Conservation (phyloP, 257 asterid genomes). For the Capsicum rhomboideum region DNA sequence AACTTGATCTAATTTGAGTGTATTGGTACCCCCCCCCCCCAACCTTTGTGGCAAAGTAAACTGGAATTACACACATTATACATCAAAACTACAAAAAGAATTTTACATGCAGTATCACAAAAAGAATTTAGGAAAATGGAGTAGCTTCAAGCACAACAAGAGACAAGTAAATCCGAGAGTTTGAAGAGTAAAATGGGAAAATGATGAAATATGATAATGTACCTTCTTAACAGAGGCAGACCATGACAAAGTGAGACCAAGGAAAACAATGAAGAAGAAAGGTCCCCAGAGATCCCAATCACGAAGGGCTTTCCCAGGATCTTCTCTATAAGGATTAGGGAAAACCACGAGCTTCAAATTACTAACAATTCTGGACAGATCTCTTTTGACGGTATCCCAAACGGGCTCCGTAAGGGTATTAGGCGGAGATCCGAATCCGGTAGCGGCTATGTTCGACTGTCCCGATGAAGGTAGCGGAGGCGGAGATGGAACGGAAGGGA, state of each 20-base stretch:
- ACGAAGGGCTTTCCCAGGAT: conserved; percentile 92
- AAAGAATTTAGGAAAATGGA: not conserved
- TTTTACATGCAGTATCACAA: not conserved
- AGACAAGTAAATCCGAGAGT: too few relatives aligned
- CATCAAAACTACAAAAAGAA: not conserved
- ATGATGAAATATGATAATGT: not conserved
- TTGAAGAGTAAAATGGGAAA: too few relatives aligned
- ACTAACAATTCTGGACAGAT: conserved; percentile 76
- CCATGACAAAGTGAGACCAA: conserved; percentile 92
- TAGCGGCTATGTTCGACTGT: conserved; percentile 8
- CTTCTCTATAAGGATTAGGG: conserved; percentile 88
- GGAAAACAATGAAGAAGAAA: conserved; percentile 91
- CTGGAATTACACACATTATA: not conserved
- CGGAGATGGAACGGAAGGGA: conserved; percentile 17
- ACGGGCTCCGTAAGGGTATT: conserved; percentile 92
- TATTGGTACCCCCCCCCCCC: not conserved
- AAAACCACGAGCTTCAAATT: conserved; percentile 91
- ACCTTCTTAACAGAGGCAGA: conserved; percentile 95
- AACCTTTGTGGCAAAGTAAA: not conserved
- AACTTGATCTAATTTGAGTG: not conserved
- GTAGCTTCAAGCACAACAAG: too few relatives aligned
- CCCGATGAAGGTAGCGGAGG: conserved; percentile 26
- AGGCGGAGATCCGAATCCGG: conserved; percentile 66
- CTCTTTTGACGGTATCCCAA: conserved; percentile 90
- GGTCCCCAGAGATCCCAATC: conserved; percentile 99